phyloP scores from a whole-genome alignment of 345 rosid genomes.

The Crucihimalaya himalaica region DNA sequence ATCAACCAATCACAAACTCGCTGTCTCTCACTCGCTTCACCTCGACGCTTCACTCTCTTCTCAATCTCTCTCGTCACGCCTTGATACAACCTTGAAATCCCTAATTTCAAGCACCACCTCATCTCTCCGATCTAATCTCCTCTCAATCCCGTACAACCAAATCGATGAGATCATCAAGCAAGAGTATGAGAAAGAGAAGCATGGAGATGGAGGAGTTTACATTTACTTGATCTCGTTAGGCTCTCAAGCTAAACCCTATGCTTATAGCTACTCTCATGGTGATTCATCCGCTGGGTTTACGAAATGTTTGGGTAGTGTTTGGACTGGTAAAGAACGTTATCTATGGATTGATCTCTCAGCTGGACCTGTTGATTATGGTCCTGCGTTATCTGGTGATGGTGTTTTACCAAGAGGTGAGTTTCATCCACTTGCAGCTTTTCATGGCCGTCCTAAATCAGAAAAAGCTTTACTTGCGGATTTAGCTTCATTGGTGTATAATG shows the following conservation, averaged over 20 bases:
- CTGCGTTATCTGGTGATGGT: slow-evolving; percentile 92
- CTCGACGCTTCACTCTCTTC: slow-evolving; percentile 55
- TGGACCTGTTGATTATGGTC: slow-evolving; percentile 96
- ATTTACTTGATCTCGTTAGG: slow-evolving; percentile 74
- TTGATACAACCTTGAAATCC: slow-evolving; percentile 50
- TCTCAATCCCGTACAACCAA: slow-evolving; percentile 51
- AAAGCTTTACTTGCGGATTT: slow-evolving; percentile 77
- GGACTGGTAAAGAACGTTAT: slow-evolving; percentile 92
- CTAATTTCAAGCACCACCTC: slow-evolving; percentile 48
- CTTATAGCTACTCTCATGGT: slow-evolving; percentile 68
- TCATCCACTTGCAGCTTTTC: slow-evolving; percentile 84
- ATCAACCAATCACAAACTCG: slow-evolving; percentile 41
- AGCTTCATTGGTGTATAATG: slow-evolving; percentile 82
- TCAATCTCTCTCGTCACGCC: slow-evolving; percentile 49
- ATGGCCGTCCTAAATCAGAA: slow-evolving; percentile 84
- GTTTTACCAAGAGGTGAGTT: slow-evolving; percentile 88
- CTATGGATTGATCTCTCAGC: slow-evolving; percentile 91
- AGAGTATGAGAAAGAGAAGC: slow-evolving; percentile 68
- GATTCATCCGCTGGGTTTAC: slow-evolving; percentile 84
- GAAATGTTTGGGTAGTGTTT: slow-evolving; percentile 76
- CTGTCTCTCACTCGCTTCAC: slow-evolving; percentile 51
- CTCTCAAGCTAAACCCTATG: slow-evolving; percentile 58
- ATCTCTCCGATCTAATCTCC: slow-evolving; percentile 65
- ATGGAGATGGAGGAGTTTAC: slow-evolving; percentile 63
- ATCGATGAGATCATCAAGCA: slow-evolving; percentile 61